Evolutionary conservation across 768 basidiomycete species (phyloP).

Genomic region (Suillus occidentalis): DNA sequence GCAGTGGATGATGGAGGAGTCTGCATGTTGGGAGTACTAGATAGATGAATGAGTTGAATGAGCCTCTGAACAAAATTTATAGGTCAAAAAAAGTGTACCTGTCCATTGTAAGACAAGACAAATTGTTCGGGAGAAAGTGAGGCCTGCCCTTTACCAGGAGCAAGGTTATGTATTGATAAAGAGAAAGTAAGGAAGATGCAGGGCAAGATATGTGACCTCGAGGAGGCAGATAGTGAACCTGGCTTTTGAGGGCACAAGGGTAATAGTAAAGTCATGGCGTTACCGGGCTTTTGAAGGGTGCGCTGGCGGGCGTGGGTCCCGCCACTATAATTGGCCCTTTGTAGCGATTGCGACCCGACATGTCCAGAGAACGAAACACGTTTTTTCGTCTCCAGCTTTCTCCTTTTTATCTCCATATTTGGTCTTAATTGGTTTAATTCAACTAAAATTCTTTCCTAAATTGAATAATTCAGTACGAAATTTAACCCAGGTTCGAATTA

Average conservation of each 20-base stretch:
- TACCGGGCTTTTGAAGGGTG: conserved; percentile 43
- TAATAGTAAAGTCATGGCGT: conserved; percentile 25
- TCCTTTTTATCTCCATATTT: conserved; percentile 29
- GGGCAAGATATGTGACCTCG: conserved; percentile 21
- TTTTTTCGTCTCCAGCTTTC: conserved; percentile 63
- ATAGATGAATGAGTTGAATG: neutral
- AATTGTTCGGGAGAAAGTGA: conserved; percentile 9
- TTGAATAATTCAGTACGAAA: conserved; percentile 3
- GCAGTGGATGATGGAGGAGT: conserved; percentile 40
- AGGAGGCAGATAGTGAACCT: conserved; percentile 28
- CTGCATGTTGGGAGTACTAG: conserved; percentile 25
- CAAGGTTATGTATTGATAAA: conserved; percentile 15
- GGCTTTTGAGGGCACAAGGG: conserved; percentile 25
- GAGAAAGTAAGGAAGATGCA: conserved; percentile 12
- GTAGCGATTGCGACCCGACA: conserved; percentile 52
- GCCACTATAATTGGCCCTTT: conserved; percentile 47
- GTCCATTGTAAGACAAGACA: conserved; percentile 13
- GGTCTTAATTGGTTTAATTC: conserved; percentile 21
- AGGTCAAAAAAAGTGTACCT: conserved; percentile 21
- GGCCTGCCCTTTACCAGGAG: conserved; percentile 36
- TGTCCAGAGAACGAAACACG: conserved; percentile 74
- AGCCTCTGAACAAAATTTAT: conserved; percentile 24
- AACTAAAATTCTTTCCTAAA: conserved; percentile 19
- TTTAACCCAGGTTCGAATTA: neutral
- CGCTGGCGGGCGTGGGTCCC: conserved; percentile 41